Conservation (phyloP, 495 filamentous ascomycete species). For the Penicillium desertorum region DNA sequence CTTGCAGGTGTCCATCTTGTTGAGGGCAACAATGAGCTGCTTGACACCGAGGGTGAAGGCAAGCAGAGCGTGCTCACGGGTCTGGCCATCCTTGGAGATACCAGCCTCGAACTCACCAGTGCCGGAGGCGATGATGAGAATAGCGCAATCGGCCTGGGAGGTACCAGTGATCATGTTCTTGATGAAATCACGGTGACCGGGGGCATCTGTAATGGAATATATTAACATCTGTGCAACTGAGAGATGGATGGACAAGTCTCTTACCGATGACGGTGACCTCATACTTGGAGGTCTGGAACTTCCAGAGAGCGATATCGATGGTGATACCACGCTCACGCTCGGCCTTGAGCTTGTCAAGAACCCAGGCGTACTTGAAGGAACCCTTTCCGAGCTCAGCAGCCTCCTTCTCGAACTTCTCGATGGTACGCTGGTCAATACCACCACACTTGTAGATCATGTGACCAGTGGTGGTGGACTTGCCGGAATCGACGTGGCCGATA, state of each 20-base stretch:
- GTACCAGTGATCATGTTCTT: conserved; percentile 99
- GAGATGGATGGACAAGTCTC: conserved; percentile 22
- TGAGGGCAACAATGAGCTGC: conserved; percentile 99
- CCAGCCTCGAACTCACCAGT: conserved; percentile 99
- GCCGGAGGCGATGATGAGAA: conserved; percentile 99
- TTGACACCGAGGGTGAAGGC: conserved; percentile 99
- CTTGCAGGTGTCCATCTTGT: conserved; percentile 99
- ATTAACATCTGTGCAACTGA: conserved; percentile 20
- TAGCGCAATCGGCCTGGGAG: conserved; percentile 98
- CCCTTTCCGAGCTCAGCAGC: conserved; percentile 99
- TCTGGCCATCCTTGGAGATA: conserved; percentile 99
- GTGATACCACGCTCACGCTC: conserved; percentile 99
- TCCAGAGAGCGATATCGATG: conserved; percentile 99
- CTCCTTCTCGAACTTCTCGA: conserved; percentile 99
- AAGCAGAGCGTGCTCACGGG: conserved; percentile 99
- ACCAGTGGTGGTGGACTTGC: conserved; percentile 97
- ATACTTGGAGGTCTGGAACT: conserved; percentile 99
- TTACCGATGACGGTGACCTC: conserved; percentile 98
- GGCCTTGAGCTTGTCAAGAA: conserved; percentile 99
- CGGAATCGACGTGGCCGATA: conserved; percentile 99
- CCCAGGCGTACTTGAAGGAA: conserved; percentile 99
- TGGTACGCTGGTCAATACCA: conserved; percentile 99
- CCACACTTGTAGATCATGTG: conserved; percentile 99
- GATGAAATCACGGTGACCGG: conserved; percentile 99
- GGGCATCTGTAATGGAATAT: conserved; percentile 66